Evolutionary conservation across 495 filamentous ascomycete genomes (phyloP).

Genomic region (Aspergillus avenaceus): DNA sequence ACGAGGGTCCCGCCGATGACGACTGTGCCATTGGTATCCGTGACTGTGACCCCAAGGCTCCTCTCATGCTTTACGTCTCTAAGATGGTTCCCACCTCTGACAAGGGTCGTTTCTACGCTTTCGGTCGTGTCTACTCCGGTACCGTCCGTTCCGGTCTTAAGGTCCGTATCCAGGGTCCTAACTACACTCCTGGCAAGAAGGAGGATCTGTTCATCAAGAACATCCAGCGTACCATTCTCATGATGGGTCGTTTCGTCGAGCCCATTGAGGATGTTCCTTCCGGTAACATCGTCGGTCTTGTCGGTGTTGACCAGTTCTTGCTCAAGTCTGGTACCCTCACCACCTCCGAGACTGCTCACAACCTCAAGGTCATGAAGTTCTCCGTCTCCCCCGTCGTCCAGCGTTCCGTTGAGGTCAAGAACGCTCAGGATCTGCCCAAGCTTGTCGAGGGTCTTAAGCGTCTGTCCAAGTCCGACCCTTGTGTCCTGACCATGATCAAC

Average conservation of each 20-base stretch:
- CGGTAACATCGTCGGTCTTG: constrained; percentile 98
- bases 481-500: constrained; percentile 83
- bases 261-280: constrained; percentile 98
- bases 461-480: constrained; percentile 99
- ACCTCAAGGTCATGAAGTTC: constrained; percentile 99
- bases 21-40: constrained; percentile 91
- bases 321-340: constrained; percentile 99
- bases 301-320: constrained; percentile 99
- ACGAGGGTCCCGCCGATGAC: constrained; percentile 95
- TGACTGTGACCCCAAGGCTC: constrained; percentile 94
- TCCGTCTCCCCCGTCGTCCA: constrained; percentile 98
- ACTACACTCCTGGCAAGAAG: constrained; percentile 97
- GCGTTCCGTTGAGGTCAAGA: constrained; percentile 99
- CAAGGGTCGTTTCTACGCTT: constrained; percentile 99
- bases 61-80: constrained; percentile 99
- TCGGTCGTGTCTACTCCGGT: constrained; percentile 99
- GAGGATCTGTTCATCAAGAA: constrained; percentile 99
- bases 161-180: constrained; percentile 99
- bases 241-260: constrained; percentile 99
- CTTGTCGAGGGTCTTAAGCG: constrained; percentile 99
- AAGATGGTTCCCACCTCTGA: constrained; percentile 99
- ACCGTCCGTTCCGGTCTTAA: constrained; percentile 96
- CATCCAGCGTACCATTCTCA: constrained; percentile 98
- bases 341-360: constrained; percentile 96
- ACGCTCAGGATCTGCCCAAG: constrained; percentile 99